Conservation (phyloP, 306 rosid species). For the Purshia tridentata region DNA sequence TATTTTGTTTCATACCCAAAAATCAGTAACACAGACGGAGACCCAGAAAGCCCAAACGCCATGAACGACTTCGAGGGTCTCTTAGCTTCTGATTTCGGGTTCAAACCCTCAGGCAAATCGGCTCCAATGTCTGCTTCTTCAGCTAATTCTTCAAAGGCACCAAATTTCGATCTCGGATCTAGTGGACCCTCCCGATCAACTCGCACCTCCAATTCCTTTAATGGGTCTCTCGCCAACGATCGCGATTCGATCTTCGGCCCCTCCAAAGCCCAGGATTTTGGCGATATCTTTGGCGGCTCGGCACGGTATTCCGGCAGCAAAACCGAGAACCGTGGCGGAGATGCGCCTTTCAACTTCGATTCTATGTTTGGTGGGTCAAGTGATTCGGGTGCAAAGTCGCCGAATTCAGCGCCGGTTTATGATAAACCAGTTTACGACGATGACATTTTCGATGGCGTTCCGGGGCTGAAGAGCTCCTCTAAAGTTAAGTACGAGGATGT, state of each 20-base stretch:
- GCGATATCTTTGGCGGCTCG: conserved; percentile 54
- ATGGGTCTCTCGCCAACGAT: conserved; percentile 42
- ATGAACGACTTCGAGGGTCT: conserved; percentile 98
- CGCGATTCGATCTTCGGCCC: conserved; percentile 54
- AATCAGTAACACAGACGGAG: background rate
- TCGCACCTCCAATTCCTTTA: conserved; percentile 40
- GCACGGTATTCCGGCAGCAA: conserved; percentile 39
- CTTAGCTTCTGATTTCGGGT: conserved; percentile 62
- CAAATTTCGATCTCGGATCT: conserved; percentile 65
- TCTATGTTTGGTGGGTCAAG: conserved; percentile 46
- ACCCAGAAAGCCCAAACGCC: conserved; percentile 14
- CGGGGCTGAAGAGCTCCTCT: conserved; percentile 71
- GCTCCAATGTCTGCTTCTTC: conserved; percentile 74
- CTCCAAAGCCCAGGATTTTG: conserved; percentile 47
- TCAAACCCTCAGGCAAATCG: conserved; percentile 78
- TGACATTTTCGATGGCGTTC: conserved; percentile 82
- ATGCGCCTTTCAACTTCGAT: conserved; percentile 57
- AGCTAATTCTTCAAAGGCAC: conserved; percentile 27
- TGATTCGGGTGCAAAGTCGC: conserved; percentile 41
- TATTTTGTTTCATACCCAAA: background rate
- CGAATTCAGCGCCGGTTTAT: conserved; percentile 53
- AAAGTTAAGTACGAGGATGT: conserved; percentile 55
- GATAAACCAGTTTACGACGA: conserved; percentile 86
- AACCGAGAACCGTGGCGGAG: conserved; percentile 43
- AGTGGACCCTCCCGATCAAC: conserved; percentile 51